These are phyloP conservation scores for Flaveria bidentis DNA, from an alignment of 129 eudicot species.

Conservation along the genomic window DNA sequence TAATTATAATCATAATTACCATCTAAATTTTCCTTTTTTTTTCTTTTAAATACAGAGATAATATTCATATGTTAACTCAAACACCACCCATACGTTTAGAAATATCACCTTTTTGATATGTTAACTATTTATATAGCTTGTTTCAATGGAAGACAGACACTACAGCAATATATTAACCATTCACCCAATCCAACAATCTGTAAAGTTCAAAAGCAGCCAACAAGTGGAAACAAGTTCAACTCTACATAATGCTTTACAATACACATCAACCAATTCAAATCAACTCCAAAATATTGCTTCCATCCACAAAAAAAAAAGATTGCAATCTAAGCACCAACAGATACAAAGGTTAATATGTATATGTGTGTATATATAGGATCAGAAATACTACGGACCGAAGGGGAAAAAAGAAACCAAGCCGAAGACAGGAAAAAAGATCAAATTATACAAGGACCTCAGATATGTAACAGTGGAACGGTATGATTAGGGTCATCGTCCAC, in stretches of 20 bases:
- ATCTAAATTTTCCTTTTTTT: too few species aligned
- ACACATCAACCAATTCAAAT: constrained; percentile 42
- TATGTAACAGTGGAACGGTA: constrained; percentile 31
- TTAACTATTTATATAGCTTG: neutral
- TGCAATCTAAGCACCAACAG: constrained; percentile 39
- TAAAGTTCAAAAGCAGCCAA: constrained; percentile 26
- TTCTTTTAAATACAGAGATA: too few species aligned
- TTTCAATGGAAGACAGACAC: neutral
- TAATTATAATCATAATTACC: too few species aligned
- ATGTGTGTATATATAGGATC: constrained; percentile 19
- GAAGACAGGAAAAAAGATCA: constrained; percentile 18
- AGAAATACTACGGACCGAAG: constrained; percentile 19
- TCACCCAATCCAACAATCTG: constrained; percentile 6
- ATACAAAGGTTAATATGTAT: constrained; percentile 35
- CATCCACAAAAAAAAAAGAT: constrained; percentile 36
- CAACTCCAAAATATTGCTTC: constrained; percentile 39
- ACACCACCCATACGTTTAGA: too few species aligned
- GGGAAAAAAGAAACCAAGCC: constrained; percentile 32
- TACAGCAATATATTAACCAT: constrained; percentile 5
- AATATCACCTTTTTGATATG: neutral
- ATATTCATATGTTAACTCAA: too few species aligned
- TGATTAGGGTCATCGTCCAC: constrained; percentile 13
- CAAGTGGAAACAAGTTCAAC: constrained; percentile 31
- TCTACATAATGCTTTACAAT: constrained; percentile 43
- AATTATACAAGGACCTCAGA: constrained; percentile 43